phyloP scores from a whole-genome alignment of 2,329 filamentous ascomycete species.

The Hawksworthiomyces lignivorus region DNA sequence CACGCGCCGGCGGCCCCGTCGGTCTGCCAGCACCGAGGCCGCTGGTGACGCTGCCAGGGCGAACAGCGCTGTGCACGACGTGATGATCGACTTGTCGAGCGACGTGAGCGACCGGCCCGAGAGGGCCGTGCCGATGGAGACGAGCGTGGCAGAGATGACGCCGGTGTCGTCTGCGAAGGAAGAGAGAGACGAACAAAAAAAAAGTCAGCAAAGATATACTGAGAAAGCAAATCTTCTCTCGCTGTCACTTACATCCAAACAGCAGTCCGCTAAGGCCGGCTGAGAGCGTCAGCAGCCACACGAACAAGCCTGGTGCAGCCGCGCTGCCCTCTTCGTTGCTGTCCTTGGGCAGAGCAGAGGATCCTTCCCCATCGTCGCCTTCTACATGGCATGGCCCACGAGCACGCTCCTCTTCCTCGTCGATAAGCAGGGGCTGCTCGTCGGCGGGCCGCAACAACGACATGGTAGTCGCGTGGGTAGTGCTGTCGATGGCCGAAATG shows the following conservation, averaged over 20 bases:
- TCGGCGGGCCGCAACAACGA: constrained; percentile 6
- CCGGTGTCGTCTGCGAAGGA: constrained; percentile 52
- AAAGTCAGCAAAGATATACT: constrained; percentile 5
- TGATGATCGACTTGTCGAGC: constrained; percentile 63
- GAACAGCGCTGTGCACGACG: constrained; percentile 59
- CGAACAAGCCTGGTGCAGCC: constrained; percentile 39
- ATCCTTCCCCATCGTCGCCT: not conserved
- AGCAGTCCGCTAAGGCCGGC: constrained; percentile 60
- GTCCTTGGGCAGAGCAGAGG: not conserved
- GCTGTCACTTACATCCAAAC: constrained; percentile 60
- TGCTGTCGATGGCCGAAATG: not conserved
- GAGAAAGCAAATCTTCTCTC: too few relatives aligned
- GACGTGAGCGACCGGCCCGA: constrained; percentile 49
- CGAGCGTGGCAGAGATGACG: constrained; percentile 60
- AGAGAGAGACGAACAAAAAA: not conserved
- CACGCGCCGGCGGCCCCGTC: constrained; percentile 52
- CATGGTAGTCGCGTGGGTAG: not conserved
- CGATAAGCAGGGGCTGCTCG: constrained; percentile 13
- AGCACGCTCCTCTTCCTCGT: not conserved
- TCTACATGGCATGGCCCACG: not conserved
- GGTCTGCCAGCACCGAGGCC: constrained; percentile 56
- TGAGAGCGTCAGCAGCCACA: constrained; percentile 55
- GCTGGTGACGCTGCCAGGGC: constrained; percentile 57
- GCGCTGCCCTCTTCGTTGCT: constrained; percentile 4
- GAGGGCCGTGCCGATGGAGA: constrained; percentile 54